Conservation (phyloP, 2,329 filamentous ascomycete genomes). For the Aspergillus pseudoglaucus region DNA sequence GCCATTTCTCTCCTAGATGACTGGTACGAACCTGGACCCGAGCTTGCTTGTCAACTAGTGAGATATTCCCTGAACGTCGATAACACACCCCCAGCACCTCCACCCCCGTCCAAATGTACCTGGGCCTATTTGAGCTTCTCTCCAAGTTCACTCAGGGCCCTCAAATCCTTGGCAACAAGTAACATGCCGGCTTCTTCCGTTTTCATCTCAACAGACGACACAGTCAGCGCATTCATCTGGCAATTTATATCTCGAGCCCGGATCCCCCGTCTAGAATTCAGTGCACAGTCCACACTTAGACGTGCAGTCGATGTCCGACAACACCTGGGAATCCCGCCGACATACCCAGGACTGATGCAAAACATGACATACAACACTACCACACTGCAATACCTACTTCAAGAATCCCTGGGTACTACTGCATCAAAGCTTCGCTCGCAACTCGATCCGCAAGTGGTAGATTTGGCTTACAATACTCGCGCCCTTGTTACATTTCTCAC, state of each 20-base stretch:
- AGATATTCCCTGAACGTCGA: constrained; percentile 9
- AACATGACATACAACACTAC: constrained; percentile 41
- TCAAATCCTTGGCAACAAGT: constrained; percentile 7
- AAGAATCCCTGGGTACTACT: constrained; percentile 26
- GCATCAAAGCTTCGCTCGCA: constrained; percentile 36
- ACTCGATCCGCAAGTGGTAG: constrained; percentile 24
- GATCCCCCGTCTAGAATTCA: constrained; percentile 24
- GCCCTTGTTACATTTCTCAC: constrained; percentile 37
- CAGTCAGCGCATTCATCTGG: constrained; percentile 48
- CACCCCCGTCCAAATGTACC: constrained; percentile 1
- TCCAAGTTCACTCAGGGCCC: constrained; percentile 1
- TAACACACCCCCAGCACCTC: not conserved
- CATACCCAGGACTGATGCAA: constrained; percentile 45
- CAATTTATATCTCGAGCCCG: constrained; percentile 40
- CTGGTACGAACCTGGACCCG: constrained; percentile 26
- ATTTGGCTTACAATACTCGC: constrained; percentile 29
- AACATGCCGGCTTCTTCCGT: constrained; percentile 9
- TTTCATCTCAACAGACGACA: constrained; percentile 50
- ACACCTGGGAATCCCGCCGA: constrained; percentile 34
- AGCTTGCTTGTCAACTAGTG: constrained; percentile 32
- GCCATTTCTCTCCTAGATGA: constrained; percentile 38
- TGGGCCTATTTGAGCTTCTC: constrained; percentile 12
- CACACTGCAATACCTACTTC: constrained; percentile 22
- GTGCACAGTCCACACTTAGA: constrained; percentile 28
- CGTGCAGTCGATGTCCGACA: constrained; percentile 46